Evolutionary conservation across 176 grass and related monocot species (phyloP).

Genomic region (Carex pumila): DNA sequence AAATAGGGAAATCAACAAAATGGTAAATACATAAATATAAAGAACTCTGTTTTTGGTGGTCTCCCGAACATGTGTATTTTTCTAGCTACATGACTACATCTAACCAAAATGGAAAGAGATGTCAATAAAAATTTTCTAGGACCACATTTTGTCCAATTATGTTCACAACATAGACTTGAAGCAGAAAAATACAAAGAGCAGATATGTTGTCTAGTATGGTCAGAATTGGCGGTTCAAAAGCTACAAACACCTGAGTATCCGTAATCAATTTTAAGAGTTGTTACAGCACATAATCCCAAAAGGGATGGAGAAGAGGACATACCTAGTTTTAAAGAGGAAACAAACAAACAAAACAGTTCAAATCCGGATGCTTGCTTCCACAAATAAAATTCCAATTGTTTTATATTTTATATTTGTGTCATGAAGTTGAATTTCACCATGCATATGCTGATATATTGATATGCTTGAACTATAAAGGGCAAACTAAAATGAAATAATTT

Average conservation of each 20-base stretch:
- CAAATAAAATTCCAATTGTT: background rate
- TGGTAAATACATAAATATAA: background rate
- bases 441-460: background rate
- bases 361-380: background rate
- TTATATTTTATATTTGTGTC: background rate
- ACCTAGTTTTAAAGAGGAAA: background rate
- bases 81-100: background rate
- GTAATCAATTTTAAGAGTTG: background rate
- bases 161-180: background rate
- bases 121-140: background rate
- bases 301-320: background rate
- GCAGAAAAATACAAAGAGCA: background rate
- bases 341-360: background rate
- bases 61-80: background rate
- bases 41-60: background rate
- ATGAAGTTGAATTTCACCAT: background rate
- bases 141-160: background rate
- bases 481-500: background rate
- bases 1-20: background rate
- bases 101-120: background rate
- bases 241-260: background rate
- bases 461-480: background rate
- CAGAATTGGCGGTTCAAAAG: background rate
- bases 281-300: background rate
- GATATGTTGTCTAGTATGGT: background rate